A percentile compares a stretch with the other conserved stretches of the same genome.
phyloP scores from a whole-genome alignment of 345 rosid species.

The Lepidium africanum region DNA sequence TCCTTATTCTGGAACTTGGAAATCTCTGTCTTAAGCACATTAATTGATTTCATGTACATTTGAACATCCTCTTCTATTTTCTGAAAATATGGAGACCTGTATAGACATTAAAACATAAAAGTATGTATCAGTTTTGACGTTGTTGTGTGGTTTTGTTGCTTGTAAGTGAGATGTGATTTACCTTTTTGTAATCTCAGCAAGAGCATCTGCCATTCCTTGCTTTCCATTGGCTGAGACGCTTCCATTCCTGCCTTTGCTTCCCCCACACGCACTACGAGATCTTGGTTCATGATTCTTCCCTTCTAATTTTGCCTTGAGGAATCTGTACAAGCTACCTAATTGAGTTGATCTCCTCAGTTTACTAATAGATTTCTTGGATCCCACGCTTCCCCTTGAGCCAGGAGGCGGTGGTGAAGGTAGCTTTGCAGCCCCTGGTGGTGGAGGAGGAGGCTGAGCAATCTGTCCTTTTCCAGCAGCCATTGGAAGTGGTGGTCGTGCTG shows the following conservation, averaged over 20 bases:
- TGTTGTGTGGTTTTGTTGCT: background rate
- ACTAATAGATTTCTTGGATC: conserved; percentile 46
- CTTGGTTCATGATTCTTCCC: conserved; percentile 38
- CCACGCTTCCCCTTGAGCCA: conserved; percentile 35
- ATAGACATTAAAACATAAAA: background rate
- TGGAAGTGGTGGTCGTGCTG: conserved; percentile 33
- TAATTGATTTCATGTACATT: conserved; percentile 49
- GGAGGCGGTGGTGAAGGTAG: conserved; percentile 68
- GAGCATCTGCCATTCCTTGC: conserved; percentile 96
- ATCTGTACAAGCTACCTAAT: conserved; percentile 50
- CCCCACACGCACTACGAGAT: conserved; percentile 23
- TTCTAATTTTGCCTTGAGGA: conserved; percentile 62
- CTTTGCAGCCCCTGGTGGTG: background rate
- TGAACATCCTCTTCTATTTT: conserved; percentile 76
- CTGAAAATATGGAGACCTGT: conserved; percentile 83
- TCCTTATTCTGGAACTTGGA: conserved; percentile 54
- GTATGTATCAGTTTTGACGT: background rate
- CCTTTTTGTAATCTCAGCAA: conserved; percentile 87
- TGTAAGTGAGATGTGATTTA: background rate
- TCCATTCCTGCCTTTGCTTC: conserved; percentile 15
- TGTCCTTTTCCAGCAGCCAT: conserved; percentile 26
- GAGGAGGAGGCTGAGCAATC: conserved; percentile 16
- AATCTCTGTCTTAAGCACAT: conserved; percentile 47
- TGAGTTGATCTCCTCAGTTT: conserved; percentile 81
- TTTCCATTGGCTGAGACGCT: conserved; percentile 33